phyloP scores from a whole-genome alignment of 73 alveolate genomes.

The Blepharisma stoltei region DNA sequence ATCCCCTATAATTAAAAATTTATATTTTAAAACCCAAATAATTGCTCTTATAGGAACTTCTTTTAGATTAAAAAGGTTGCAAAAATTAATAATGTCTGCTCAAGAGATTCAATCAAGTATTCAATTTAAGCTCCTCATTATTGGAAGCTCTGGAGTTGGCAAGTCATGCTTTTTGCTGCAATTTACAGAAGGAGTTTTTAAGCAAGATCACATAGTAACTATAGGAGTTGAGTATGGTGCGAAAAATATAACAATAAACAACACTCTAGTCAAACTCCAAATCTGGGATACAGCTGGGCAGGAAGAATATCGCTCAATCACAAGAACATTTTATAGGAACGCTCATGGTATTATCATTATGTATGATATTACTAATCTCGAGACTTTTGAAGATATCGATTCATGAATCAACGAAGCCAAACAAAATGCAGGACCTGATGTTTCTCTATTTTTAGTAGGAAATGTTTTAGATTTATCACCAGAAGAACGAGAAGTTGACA shows the following conservation, averaged over 20 bases:
- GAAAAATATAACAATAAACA: slow-evolving; percentile 69
- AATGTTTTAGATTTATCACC: slow-evolving; percentile 48
- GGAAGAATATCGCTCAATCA: slow-evolving; percentile 85
- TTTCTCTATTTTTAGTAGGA: slow-evolving; percentile 42
- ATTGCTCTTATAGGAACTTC: too few species aligned
- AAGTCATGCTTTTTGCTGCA: slow-evolving; percentile 79
- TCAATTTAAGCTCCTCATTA: slow-evolving; percentile 40
- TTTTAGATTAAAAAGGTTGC: too few species aligned
- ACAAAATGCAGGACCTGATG: slow-evolving; percentile 36
- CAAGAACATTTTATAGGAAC: slow-evolving; percentile 81
- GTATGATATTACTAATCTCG: slow-evolving; percentile 75
- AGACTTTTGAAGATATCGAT: slow-evolving; percentile 49
- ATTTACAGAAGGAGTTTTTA: slow-evolving; percentile 69
- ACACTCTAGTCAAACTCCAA: slow-evolving; percentile 60
- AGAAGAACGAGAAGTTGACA: slow-evolving; percentile 46
- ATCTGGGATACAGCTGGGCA: slow-evolving; percentile 98
- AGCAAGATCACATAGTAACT: slow-evolving; percentile 79
- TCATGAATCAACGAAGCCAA: slow-evolving; percentile 52
- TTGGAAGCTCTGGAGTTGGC: slow-evolving; percentile 71
- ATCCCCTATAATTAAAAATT: too few species aligned
- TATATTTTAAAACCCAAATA: too few species aligned
- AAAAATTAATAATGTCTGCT: too few species aligned
- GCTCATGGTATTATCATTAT: slow-evolving; percentile 87
- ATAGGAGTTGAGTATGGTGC: slow-evolving; percentile 94
- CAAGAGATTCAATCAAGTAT: too few species aligned